phyloP scores from a whole-genome alignment of 257 asterid genomes.

The Nicotiana obtusifolia region DNA sequence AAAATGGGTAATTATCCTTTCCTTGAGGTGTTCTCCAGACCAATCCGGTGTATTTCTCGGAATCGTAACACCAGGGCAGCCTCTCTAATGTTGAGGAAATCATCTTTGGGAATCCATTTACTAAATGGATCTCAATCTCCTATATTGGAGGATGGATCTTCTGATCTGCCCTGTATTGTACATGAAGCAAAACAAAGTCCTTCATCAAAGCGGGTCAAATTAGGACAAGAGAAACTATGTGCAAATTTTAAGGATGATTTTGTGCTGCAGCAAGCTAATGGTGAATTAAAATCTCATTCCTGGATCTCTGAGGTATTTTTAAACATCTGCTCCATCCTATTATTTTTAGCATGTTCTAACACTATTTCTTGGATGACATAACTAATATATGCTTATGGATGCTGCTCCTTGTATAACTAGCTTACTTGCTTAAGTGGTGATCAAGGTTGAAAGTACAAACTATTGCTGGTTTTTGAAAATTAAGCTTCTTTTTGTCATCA shows the following conservation, averaged over 20 bases:
- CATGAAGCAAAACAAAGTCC: slow-evolving; percentile 84
- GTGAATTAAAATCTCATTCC: slow-evolving; percentile 36
- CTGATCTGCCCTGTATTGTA: slow-evolving; percentile 51
- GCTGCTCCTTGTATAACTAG: background rate
- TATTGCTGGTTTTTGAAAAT: background rate
- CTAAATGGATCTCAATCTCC: slow-evolving; percentile 46
- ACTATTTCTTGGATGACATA: background rate
- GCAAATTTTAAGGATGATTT: slow-evolving; percentile 28
- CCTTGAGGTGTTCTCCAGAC: slow-evolving; percentile 45
- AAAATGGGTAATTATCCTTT: slow-evolving; percentile 53
- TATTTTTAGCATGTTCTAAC: background rate
- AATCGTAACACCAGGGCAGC: slow-evolving; percentile 43
- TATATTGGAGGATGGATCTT: slow-evolving; percentile 45
- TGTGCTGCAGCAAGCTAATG: slow-evolving; percentile 29
- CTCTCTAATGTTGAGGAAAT: slow-evolving; percentile 40
- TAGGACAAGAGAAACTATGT: slow-evolving; percentile 55
- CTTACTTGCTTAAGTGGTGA: background rate
- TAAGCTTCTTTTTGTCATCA: background rate
- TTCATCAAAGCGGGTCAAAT: slow-evolving; percentile 76
- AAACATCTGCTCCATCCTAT: slow-evolving; percentile 1
- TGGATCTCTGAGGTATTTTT: slow-evolving; percentile 47
- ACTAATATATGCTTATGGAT: background rate
- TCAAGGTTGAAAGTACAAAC: background rate
- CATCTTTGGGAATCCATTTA: slow-evolving; percentile 35
- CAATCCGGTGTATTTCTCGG: slow-evolving; percentile 81